A percentile compares a stretch with the other conserved stretches of the same genome.
phyloP scores from a whole-genome alignment of 208 protist species.

The Trypanosoma melophagium region DNA sequence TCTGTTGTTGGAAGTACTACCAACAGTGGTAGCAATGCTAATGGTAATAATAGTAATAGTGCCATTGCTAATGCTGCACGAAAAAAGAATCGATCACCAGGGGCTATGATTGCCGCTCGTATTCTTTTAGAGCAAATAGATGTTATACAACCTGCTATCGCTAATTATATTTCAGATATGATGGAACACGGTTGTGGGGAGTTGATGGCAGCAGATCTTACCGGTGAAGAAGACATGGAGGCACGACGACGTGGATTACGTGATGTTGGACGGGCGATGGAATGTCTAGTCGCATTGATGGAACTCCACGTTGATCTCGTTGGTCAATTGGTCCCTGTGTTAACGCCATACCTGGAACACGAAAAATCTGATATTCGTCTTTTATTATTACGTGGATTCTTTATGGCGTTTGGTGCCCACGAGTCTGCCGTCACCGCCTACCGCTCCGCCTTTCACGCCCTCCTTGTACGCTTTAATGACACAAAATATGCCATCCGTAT shows the following conservation, averaged over 20 bases:
- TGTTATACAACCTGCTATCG: constrained; percentile 49
- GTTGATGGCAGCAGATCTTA: constrained; percentile 28
- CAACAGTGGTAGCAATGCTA: constrained; percentile 3
- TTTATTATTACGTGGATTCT: constrained; percentile 54
- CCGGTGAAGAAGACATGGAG: constrained; percentile 18
- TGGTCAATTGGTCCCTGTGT: constrained; percentile 34
- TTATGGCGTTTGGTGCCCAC: constrained; percentile 39
- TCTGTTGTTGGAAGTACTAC: neutral
- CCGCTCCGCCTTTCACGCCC: constrained; percentile 18
- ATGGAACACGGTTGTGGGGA: constrained; percentile 43
- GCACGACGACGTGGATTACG: constrained; percentile 19
- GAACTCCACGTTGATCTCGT: constrained; percentile 51
- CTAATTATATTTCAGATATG: constrained; percentile 32
- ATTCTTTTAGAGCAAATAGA: constrained; percentile 50
- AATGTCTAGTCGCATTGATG: constrained; percentile 48
- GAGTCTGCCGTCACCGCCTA: constrained; percentile 39
- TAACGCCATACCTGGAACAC: constrained; percentile 49
- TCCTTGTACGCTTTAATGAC: constrained; percentile 51
- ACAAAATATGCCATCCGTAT: constrained; percentile 48
- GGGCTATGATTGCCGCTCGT: constrained; percentile 49
- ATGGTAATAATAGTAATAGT: constrained; percentile 1
- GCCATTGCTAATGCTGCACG: constrained; percentile 3
- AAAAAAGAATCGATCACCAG: constrained; percentile 12
- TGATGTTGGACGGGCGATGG: constrained; percentile 37
- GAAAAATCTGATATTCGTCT: constrained; percentile 48